Evolutionary conservation across 768 basidiomycete species (phyloP).

Genomic region (Dioszegia hungarica): DNA sequence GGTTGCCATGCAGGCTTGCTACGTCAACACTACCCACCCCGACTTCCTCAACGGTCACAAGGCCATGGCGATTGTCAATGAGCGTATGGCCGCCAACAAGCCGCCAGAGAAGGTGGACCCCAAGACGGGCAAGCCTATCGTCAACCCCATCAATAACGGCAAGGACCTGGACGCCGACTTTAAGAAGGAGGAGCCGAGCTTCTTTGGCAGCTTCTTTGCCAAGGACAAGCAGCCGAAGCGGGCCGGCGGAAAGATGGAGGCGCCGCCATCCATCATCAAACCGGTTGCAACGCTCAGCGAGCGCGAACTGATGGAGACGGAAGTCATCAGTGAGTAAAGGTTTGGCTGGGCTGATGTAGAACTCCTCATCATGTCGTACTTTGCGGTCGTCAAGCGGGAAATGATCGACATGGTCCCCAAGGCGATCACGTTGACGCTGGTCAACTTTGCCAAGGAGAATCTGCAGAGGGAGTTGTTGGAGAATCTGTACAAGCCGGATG

Average conservation of each 20-base stretch:
- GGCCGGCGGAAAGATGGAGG: slow-evolving; percentile 54
- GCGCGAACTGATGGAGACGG: slow-evolving; percentile 95
- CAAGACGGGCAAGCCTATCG: slow-evolving; percentile 62
- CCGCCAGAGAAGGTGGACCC: slow-evolving; percentile 64
- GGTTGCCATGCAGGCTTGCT: slow-evolving; percentile 96
- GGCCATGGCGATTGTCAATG: slow-evolving; percentile 75
- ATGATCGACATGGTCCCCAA: slow-evolving; percentile 99
- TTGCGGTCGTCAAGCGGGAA: slow-evolving; percentile 90
- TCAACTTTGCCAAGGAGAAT: slow-evolving; percentile 88
- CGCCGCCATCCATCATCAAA: slow-evolving; percentile 77
- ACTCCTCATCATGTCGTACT: slow-evolving; percentile 91
- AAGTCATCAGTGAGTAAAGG: slow-evolving; percentile 84
- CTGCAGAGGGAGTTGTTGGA: slow-evolving; percentile 89
- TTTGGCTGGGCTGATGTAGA: slow-evolving; percentile 55
- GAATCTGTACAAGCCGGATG: slow-evolving; percentile 94
- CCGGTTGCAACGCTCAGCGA: slow-evolving; percentile 88
- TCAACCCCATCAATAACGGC: slow-evolving; percentile 76
- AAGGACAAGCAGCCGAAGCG: slow-evolving; percentile 48
- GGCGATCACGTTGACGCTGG: slow-evolving; percentile 83
- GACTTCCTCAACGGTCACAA: slow-evolving; percentile 97
- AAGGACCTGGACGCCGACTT: slow-evolving; percentile 87
- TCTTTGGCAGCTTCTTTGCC: slow-evolving; percentile 95
- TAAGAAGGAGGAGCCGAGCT: slow-evolving; percentile 83
- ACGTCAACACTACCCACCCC: slow-evolving; percentile 98
- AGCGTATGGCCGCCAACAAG: slow-evolving; percentile 72